Conservation (phyloP, 2,329 filamentous ascomycete genomes). For the Cladosporium velox region DNA sequence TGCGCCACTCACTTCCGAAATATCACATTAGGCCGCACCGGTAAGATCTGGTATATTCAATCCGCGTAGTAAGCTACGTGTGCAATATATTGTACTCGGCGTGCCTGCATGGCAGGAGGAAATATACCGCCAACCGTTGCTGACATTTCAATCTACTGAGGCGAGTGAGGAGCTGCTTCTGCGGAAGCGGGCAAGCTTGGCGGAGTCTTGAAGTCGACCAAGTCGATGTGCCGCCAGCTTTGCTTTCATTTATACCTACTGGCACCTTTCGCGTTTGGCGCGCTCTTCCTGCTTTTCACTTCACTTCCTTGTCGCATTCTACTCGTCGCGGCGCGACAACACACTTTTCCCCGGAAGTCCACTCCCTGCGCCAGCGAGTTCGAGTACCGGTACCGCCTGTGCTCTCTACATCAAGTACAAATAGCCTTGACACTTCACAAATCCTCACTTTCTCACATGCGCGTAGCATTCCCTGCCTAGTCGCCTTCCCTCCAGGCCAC, state of each 20-base stretch:
- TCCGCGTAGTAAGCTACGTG: neutral
- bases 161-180: neutral
- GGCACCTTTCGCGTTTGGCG: slow-evolving; percentile 10
- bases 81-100: neutral
- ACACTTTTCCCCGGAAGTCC: neutral
- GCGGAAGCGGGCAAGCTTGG: slow-evolving; percentile 2
- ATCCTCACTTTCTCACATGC: slow-evolving; percentile 16
- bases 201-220: slow-evolving; percentile 1
- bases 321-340: neutral
- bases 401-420: slow-evolving; percentile 1
- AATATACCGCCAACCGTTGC: neutral
- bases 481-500: neutral
- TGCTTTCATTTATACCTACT: slow-evolving; percentile 9
- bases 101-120: neutral
- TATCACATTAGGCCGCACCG: neutral
- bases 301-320: neutral
- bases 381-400: neutral
- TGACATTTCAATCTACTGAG: slow-evolving; percentile 2
- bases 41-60: neutral
- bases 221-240: slow-evolving; percentile 11
- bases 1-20: neutral
- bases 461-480: neutral
- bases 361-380: neutral
- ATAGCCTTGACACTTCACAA: neutral
- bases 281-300: neutral